Percentiles rank a stretch among this genome's conserved stretches.
phyloP scores from a whole-genome alignment of 345 rosid species.

The Leavenworthia alabamica region DNA sequence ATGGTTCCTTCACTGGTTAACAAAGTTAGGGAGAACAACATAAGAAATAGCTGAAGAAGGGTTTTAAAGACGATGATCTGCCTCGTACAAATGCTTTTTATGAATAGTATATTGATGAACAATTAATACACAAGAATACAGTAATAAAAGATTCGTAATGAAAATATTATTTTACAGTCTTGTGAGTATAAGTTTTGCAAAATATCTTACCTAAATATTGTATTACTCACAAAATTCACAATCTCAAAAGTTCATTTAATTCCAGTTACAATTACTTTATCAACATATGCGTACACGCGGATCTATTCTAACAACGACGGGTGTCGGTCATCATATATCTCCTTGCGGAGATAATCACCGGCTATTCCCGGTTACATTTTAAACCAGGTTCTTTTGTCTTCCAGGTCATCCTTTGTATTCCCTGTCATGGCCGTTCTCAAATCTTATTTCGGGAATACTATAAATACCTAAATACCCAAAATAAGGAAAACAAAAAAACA shows the following conservation, averaged over 20 bases:
- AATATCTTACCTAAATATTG: too few relatives aligned
- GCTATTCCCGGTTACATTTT: slow-evolving; percentile 7
- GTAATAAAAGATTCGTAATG: too few relatives aligned
- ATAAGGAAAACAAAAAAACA: not conserved
- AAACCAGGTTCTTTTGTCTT: not conserved
- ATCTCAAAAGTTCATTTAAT: not conserved
- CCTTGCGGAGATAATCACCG: not conserved
- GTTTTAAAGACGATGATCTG: not conserved
- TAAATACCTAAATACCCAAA: not conserved
- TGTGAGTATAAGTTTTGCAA: not conserved
- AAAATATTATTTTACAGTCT: not conserved
- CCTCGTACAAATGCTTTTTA: too few relatives aligned
- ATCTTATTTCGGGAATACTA: slow-evolving; percentile 5
- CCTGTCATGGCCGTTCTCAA: slow-evolving; percentile 10
- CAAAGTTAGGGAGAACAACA: not conserved
- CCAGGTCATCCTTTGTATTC: slow-evolving; percentile 19
- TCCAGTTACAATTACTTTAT: slow-evolving; percentile 1
- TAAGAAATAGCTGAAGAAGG: not conserved
- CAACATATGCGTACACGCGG: slow-evolving; percentile 12
- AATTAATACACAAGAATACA: too few relatives aligned
- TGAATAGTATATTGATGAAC: too few relatives aligned
- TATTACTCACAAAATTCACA: not conserved
- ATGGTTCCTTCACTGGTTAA: not conserved
- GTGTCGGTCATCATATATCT: slow-evolving; percentile 8
- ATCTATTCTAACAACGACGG: not conserved